Evolutionary conservation across 371 early-diverging fungal genomes (phyloP).

Genomic region (Mucor circinelloides): DNA sequence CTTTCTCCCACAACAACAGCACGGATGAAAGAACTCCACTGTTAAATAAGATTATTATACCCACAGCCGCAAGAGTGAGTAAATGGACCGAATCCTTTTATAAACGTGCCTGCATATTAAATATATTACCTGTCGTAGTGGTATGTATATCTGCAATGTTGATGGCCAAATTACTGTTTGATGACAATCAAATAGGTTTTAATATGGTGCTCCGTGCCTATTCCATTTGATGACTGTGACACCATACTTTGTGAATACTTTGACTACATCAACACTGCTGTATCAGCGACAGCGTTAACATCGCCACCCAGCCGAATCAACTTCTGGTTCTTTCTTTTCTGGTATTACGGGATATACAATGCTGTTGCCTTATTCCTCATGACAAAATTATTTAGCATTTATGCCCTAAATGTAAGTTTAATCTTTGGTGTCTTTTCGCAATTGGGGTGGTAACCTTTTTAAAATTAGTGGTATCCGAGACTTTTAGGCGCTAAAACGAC

Average conservation of each 20-base stretch:
- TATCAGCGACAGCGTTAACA: constrained; percentile 3
- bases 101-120: constrained; percentile 41
- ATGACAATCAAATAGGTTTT: constrained; percentile 25
- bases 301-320: constrained; percentile 51
- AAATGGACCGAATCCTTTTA: constrained; percentile 54
- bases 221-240: constrained; percentile 36
- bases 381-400: constrained; percentile 73
- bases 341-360: constrained; percentile 77
- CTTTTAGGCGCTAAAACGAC: constrained; percentile 61
- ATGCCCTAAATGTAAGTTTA: constrained; percentile 62
- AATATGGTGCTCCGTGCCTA: constrained; percentile 39
- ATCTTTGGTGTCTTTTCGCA: too few species aligned
- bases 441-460: background rate
- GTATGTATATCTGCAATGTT: constrained; percentile 26
- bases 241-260: constrained; percentile 18
- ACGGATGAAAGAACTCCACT: constrained; percentile 47
- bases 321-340: constrained; percentile 77
- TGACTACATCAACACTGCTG: constrained; percentile 17
- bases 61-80: constrained; percentile 41
- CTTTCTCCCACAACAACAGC: background rate
- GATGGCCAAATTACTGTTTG: background rate
- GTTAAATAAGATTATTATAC: constrained; percentile 35
- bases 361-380: constrained; percentile 69
- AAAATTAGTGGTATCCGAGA: constrained; percentile 68
- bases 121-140: constrained; percentile 45